Evolutionary conservation across 495 filamentous ascomycete genomes (phyloP).

Genomic region (Aspergillus avenaceus): DNA sequence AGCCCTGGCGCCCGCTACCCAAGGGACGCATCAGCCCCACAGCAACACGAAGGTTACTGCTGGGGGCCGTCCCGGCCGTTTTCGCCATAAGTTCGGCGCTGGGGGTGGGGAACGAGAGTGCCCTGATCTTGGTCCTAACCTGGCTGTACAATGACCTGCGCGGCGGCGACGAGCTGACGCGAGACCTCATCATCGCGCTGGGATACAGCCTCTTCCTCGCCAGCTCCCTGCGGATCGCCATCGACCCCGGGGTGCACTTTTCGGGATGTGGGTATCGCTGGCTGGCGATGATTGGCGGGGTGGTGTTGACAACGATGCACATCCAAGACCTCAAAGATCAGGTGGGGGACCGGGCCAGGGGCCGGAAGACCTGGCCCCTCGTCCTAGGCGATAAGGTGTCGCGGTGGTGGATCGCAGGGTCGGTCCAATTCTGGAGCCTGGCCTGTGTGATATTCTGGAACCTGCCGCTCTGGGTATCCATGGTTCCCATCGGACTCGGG

Average conservation of each 20-base stretch:
- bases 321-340: slow-evolving; percentile 49
- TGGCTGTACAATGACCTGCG: slow-evolving; percentile 56
- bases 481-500: not conserved
- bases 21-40: slow-evolving; percentile 29
- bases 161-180: slow-evolving; percentile 38
- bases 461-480: slow-evolving; percentile 5
- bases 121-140: slow-evolving; percentile 32
- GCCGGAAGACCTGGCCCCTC: slow-evolving; percentile 36
- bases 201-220: slow-evolving; percentile 33
- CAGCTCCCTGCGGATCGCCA: slow-evolving; percentile 21
- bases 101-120: slow-evolving; percentile 28
- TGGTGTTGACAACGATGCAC: slow-evolving; percentile 50
- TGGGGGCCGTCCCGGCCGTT: slow-evolving; percentile 28
- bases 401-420: slow-evolving; percentile 32
- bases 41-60: slow-evolving; percentile 32
- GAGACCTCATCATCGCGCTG: slow-evolving; percentile 44
- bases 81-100: slow-evolving; percentile 26
- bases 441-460: slow-evolving; percentile 36
- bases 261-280: slow-evolving; percentile 19
- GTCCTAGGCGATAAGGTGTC: slow-evolving; percentile 40
- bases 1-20: slow-evolving; percentile 55
- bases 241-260: not conserved
- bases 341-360: slow-evolving; percentile 40
- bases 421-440: slow-evolving; percentile 40
- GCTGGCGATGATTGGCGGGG: slow-evolving; percentile 37